phyloP scores from a whole-genome alignment of 2,329 filamentous ascomycete genomes.

The Claviceps monticola region DNA sequence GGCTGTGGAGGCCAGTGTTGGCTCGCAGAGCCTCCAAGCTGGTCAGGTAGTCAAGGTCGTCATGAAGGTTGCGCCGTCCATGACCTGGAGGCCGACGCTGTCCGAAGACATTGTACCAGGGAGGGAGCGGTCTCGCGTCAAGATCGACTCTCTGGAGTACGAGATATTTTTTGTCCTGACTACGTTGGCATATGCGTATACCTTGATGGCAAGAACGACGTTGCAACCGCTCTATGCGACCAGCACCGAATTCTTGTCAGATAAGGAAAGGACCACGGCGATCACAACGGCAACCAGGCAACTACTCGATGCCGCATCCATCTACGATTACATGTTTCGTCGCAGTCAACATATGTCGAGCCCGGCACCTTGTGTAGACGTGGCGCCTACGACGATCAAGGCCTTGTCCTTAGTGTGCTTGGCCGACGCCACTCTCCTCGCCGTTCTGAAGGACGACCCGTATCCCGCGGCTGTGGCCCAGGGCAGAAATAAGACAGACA shows the following conservation, averaged over 20 bases:
- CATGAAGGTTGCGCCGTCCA: slow-evolving; percentile 43
- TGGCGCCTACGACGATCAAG: slow-evolving; percentile 36
- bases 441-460: slow-evolving; percentile 86
- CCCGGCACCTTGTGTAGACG: slow-evolving; percentile 35
- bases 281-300: slow-evolving; percentile 64
- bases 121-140: slow-evolving; percentile 51
- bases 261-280: slow-evolving; percentile 53
- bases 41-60: slow-evolving; percentile 55
- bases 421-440: slow-evolving; percentile 79
- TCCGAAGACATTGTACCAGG: slow-evolving; percentile 49
- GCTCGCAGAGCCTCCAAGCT: slow-evolving; percentile 24
- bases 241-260: slow-evolving; percentile 42
- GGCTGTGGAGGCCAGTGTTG: slow-evolving; percentile 61
- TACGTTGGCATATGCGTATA: slow-evolving; percentile 62
- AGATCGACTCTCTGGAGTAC: slow-evolving; percentile 61
- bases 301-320: slow-evolving; percentile 63
- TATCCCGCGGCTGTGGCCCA: slow-evolving; percentile 76
- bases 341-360: slow-evolving; percentile 32
- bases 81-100: slow-evolving; percentile 79
- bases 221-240: slow-evolving; percentile 62
- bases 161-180: slow-evolving; percentile 71
- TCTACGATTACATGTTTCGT: slow-evolving; percentile 58
- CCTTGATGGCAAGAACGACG: slow-evolving; percentile 55
- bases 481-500: slow-evolving; percentile 67
- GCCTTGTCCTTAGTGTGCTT: slow-evolving; percentile 54